These are phyloP conservation scores for Cicer chorassanicum DNA, from an alignment of 306 rosid species.

Conservation along the genomic window DNA sequence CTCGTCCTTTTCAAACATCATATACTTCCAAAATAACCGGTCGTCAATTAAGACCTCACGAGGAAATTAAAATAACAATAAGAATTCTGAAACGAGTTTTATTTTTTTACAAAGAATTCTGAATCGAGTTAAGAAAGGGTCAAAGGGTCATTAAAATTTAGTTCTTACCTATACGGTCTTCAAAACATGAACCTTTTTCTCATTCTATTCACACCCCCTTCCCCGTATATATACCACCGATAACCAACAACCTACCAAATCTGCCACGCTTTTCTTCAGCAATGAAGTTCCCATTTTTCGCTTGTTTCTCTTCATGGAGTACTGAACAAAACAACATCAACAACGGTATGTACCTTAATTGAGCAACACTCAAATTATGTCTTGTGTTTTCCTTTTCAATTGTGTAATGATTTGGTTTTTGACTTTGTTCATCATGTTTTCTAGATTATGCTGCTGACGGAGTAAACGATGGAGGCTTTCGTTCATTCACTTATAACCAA, in stretches of 20 bases:
- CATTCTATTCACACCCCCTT: not conserved
- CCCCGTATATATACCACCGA: not conserved
- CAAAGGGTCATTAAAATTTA: not conserved
- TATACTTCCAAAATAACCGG: no score
- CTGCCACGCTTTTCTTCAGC: not conserved
- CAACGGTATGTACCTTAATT: not conserved
- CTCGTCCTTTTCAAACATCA: no score
- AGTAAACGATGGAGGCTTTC: conserved; percentile 56
- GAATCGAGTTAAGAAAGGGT: not conserved
- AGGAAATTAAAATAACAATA: no score
- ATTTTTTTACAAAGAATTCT: no score
- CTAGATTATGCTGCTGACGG: conserved; percentile 44
- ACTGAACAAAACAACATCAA: conserved; percentile 33
- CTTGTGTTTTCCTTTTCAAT: not conserved
- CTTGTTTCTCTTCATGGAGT: conserved; percentile 37
- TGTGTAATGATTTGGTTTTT: not conserved
- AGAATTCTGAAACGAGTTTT: no score
- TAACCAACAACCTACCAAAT: not conserved
- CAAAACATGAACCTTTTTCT: not conserved
- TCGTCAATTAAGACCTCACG: no score
- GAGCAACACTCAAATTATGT: not conserved
- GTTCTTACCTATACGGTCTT: not conserved
- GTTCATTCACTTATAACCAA: conserved; percentile 65
- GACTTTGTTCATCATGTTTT: not conserved
- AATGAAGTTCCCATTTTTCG: conserved; percentile 41